phyloP scores from a whole-genome alignment of 768 basidiomycete species.

The Lactifluus pinguis region DNA sequence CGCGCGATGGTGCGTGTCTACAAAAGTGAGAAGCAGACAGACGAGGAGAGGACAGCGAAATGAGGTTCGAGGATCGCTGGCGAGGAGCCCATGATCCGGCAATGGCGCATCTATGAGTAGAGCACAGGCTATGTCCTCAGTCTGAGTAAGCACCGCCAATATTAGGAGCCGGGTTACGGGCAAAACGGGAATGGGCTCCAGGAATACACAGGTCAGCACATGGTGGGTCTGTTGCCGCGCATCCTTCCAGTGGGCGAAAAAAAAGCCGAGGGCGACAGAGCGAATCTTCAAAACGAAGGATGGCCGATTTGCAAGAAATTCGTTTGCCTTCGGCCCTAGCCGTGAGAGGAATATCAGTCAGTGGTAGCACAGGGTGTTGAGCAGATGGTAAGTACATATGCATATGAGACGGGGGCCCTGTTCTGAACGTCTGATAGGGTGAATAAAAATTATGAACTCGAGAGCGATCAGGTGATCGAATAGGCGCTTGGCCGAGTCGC shows the following conservation, averaged over 20 bases:
- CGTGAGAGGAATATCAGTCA: background rate
- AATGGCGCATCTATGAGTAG: background rate
- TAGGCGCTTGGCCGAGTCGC: conserved; percentile 7
- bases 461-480: conserved; percentile 4
- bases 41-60: background rate
- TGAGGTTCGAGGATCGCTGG: background rate
- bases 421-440: background rate
- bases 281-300: conserved; percentile 6
- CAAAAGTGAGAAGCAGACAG: background rate
- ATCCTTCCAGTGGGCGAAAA: too few relatives aligned
- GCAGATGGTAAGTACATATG: background rate
- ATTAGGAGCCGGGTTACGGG: too few relatives aligned
- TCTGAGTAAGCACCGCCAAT: too few relatives aligned
- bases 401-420: conserved; percentile 9
- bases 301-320: background rate
- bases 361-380: background rate
- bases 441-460: background rate
- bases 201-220: too few relatives aligned
- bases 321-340: conserved; percentile 9
- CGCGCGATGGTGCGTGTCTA: background rate
- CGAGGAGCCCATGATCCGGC: too few relatives aligned
- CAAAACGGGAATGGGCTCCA: too few relatives aligned
- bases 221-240: too few relatives aligned
- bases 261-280: background rate
- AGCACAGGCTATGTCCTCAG: background rate